Evolutionary conservation across 2,329 filamentous ascomycete species (phyloP).

Genomic region (Xylaria arbuscula): DNA sequence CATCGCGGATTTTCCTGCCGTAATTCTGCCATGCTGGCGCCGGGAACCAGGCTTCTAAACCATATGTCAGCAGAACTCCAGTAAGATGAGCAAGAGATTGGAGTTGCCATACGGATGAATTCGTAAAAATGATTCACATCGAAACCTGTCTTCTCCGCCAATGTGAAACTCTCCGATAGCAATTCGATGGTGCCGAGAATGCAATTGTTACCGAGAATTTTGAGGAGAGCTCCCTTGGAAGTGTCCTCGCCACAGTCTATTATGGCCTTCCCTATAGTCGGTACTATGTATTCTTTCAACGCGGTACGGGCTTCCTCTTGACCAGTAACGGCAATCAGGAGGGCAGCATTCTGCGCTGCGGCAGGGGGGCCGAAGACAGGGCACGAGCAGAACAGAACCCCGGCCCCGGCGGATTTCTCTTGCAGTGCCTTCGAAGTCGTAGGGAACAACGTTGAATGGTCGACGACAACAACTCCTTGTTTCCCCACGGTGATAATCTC

Average conservation of each 20-base stretch:
- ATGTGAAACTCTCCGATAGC: conserved; percentile 16
- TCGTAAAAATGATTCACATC: conserved; percentile 15
- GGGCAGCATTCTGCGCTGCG: neutral
- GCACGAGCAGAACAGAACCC: neutral
- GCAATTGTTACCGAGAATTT: conserved; percentile 15
- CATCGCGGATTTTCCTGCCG: conserved; percentile 14
- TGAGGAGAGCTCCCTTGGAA: conserved; percentile 15
- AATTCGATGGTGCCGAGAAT: conserved; percentile 20
- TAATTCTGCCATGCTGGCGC: conserved; percentile 21
- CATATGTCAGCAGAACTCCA: neutral
- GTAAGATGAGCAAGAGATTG: neutral
- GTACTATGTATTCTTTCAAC: conserved; percentile 17
- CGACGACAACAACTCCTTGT: neutral
- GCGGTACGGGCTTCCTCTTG: conserved; percentile 5
- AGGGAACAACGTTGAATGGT: neutral
- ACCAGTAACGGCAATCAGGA: conserved; percentile 14
- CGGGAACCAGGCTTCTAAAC: conserved; percentile 4
- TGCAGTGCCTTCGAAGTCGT: conserved; percentile 5
- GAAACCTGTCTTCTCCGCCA: conserved; percentile 15
- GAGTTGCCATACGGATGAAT: conserved; percentile 7
- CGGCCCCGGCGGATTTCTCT: neutral
- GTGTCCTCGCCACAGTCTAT: conserved; percentile 15
- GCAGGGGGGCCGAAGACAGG: neutral
- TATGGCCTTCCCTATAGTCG: conserved; percentile 7
- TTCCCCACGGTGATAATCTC: conserved; percentile 5